Percentiles rank a stretch among this genome's conserved stretches.
phyloP scores from a whole-genome alignment of 2,329 filamentous ascomycete genomes.

The Claviceps sp. region DNA sequence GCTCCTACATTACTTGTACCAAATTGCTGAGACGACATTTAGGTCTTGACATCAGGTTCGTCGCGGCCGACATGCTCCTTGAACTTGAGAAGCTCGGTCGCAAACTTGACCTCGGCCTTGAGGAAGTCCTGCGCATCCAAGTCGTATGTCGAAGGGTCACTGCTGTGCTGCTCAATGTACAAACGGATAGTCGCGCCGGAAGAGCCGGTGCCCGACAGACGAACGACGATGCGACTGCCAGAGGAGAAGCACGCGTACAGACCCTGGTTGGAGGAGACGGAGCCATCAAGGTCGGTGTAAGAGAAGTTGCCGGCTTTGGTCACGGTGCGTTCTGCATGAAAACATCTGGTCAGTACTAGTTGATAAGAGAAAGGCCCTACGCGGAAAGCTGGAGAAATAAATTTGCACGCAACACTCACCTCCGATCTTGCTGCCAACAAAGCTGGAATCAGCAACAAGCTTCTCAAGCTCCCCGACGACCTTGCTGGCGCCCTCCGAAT shows the following conservation, averaged over 20 bases:
- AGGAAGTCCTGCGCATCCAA: slow-evolving; percentile 88
- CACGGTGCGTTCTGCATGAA: slow-evolving; percentile 54
- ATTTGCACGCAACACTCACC: slow-evolving; percentile 30
- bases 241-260: slow-evolving; percentile 91
- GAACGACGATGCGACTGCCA: slow-evolving; percentile 87
- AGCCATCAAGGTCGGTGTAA: slow-evolving; percentile 97
- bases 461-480: slow-evolving; percentile 70
- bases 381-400: not conserved
- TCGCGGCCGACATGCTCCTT: slow-evolving; percentile 87
- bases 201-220: slow-evolving; percentile 87
- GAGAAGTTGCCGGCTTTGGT: slow-evolving; percentile 89
- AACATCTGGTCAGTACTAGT: slow-evolving; percentile 2
- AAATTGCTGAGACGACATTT: slow-evolving; percentile 13
- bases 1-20: too few species aligned
- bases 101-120: slow-evolving; percentile 75
- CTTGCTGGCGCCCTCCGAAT: slow-evolving; percentile 81
- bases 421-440: slow-evolving; percentile 70
- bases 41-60: slow-evolving; percentile 95
- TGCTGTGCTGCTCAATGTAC: slow-evolving; percentile 93
- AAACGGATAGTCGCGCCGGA: slow-evolving; percentile 92
- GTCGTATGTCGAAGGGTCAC: slow-evolving; percentile 62
- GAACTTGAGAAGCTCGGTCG: slow-evolving; percentile 76
- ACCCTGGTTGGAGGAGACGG: slow-evolving; percentile 89
- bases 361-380: not conserved
- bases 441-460: slow-evolving; percentile 59